Base-by-base conservation (phyloP, 129 eudicot genomes). In the Chrysanthemum makinoi region DNA sequence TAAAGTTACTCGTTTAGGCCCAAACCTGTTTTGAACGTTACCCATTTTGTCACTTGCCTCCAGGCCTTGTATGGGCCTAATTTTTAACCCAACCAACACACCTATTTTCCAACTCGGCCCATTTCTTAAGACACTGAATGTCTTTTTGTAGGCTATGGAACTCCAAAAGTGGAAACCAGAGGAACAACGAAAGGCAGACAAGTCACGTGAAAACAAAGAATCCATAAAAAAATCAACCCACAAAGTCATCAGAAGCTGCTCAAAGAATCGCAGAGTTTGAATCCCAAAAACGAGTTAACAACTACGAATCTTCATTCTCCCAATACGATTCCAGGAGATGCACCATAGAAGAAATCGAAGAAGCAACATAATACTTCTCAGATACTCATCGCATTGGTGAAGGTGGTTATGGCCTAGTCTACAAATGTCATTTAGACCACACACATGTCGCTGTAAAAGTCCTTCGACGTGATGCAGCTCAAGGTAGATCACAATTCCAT, bases 101-200 rank as follows among this genome's bases (percentile, higher is more conserved):
- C 30, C 15, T 13, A 58, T 2, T 19, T 20, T 13, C 35, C 28
- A 56, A 33, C 39, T 4, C 39, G 39, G 6, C 4, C 4, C 2
- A 50, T 0, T 13, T 51, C 17, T 22, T 18, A 59, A 59, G 18
- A 66, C 7, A 35, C 0, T n/a, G 35, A 14, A 17, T 66, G 30
- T 1, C 2, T 64, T 26, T 3, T 16, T 75, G 51, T 73, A 91
- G 95, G 95, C 97, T 64, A 74, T 74, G 72, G 95, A 91, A 74
- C 88, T 91, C 54, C 91, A 87, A 35, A 80, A 76, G 48, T 87
- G 89, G 97, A 91, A 91, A 78, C 22, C 80, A 71, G 91, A 84
- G 72, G 97, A 87, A 69, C 85, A 81, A 63, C 80, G 64, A 48
- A 83, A 83, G 79, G 24, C 80, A 49, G 92, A 91, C 48, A 92